Evolutionary conservation across 106 monocot species (phyloP), one percentile per base, ranked within the genome.

Genomic region (Phalaenopsis aphrodite): DNA sequence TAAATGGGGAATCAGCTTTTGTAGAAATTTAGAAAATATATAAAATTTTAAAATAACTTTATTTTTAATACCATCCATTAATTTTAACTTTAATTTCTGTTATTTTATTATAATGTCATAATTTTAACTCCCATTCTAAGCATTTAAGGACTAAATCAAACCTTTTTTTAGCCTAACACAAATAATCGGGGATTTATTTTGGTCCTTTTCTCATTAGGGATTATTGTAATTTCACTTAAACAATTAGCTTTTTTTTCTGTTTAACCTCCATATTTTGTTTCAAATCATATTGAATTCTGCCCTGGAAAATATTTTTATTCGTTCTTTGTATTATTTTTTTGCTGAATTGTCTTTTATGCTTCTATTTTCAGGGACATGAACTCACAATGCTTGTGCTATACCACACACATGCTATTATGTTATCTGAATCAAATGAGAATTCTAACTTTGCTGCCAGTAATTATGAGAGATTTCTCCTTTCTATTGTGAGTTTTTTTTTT

Each of bases 391-490:
- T 93, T 85, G 78, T 99, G 45, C 78, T 99, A 56, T 95, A 95
- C 81, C 88, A 95, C 58, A 74, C 92, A 55, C 86, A 89, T 36
- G 77, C 85, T 67, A 76, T 93, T n/a, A 87, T 82, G 56, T 10
- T 81, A 24, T 83, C 87, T 56, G 85, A 92, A 71, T 77, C 76
- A 75, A 82, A 85, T 48, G 87, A 86, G 47, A 24, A 46, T 65
- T 79, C 77, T 42, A 48, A 83, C 42, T 82, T 79, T 18, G 79
- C 82, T 68, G 47, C 82, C 47, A 80, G 56, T 68, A 83, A 84
- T 78, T 99, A 99, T 75, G 99, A 95, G 77, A 91, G 87, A 77
- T 95, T 99, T 88, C 88, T 99, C 19, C 73, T 94, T 17, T 79
- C 86, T 77, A 66, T 95, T 87, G 99, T 99, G 75, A 93, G 91